phyloP scores from a whole-genome alignment of 768 basidiomycete genomes.

The Serpula lacrymans region DNA sequence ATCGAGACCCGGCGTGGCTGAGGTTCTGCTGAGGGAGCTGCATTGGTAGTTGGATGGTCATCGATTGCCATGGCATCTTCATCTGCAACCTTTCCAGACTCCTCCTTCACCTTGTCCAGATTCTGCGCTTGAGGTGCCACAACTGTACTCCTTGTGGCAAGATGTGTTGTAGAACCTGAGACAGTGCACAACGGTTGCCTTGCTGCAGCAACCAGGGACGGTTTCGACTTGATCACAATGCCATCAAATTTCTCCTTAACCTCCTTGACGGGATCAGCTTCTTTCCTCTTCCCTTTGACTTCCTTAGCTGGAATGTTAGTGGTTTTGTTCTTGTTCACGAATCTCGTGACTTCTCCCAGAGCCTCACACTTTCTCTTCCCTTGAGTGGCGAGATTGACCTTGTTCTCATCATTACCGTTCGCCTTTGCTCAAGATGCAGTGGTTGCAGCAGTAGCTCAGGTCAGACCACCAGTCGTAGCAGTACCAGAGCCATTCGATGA shows the following conservation, averaged over 20 bases:
- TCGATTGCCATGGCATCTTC: constrained; percentile 58
- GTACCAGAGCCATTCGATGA: constrained; percentile 33
- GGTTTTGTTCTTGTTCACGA: constrained; percentile 40
- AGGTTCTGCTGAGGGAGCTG: too few relatives aligned
- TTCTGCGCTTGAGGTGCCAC: constrained; percentile 17
- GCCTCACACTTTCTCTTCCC: constrained; percentile 77
- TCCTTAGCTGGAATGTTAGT: constrained; percentile 34
- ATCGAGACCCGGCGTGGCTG: constrained; percentile 10
- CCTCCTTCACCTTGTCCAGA: constrained; percentile 31
- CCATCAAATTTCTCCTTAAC: constrained; percentile 56
- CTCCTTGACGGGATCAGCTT: constrained; percentile 35
- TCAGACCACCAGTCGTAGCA: constrained; percentile 30
- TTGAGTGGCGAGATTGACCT: constrained; percentile 44
- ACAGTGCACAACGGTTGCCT: constrained; percentile 60
- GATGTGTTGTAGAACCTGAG: constrained; percentile 35
- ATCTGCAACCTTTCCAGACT: constrained; percentile 24
- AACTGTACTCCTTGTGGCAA: constrained; percentile 28
- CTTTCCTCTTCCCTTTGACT: constrained; percentile 57
- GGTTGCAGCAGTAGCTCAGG: constrained; percentile 39
- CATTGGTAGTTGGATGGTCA: constrained; percentile 20
- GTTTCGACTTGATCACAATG: constrained; percentile 57
- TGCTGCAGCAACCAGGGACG: constrained; percentile 18
- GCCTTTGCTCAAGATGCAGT: constrained; percentile 34
- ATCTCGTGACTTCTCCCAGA: constrained; percentile 63
- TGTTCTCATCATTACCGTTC: constrained; percentile 30